These are phyloP conservation scores for Leptomonas pyrrhocoris DNA, from an alignment of 208 protist species.

Conservation along the genomic window DNA sequence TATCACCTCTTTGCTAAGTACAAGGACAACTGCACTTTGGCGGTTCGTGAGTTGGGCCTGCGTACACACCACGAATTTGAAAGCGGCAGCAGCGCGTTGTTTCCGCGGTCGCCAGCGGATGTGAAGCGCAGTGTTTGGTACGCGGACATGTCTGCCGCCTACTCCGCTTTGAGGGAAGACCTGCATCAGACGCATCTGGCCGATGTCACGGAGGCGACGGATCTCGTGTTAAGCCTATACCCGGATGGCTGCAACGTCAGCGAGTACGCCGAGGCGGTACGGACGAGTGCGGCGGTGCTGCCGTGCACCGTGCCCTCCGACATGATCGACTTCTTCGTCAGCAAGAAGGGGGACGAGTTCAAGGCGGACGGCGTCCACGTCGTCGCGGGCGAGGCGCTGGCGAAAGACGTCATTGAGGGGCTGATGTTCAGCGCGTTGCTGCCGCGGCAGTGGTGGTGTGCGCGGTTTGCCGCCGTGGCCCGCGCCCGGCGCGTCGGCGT, in stretches of 20 bases:
- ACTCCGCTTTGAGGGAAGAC: slow-evolving; percentile 28
- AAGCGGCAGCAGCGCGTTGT: not conserved
- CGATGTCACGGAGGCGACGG: slow-evolving; percentile 49
- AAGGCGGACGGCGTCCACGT: slow-evolving; percentile 15
- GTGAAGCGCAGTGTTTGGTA: slow-evolving; percentile 58
- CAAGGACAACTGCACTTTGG: slow-evolving; percentile 10
- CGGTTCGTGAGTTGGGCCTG: slow-evolving; percentile 57
- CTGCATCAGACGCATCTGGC: slow-evolving; percentile 27
- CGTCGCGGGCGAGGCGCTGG: slow-evolving; percentile 52
- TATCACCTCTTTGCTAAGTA: slow-evolving; percentile 67
- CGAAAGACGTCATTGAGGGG: slow-evolving; percentile 40
- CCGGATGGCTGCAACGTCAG: slow-evolving; percentile 64
- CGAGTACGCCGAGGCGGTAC: slow-evolving; percentile 68
- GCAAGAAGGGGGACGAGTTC: slow-evolving; percentile 38
- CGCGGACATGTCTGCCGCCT: slow-evolving; percentile 46
- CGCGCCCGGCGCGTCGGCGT: slow-evolving; percentile 44
- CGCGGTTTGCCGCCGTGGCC: not conserved
- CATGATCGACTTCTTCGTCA: slow-evolving; percentile 35
- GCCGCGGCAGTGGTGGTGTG: slow-evolving; percentile 69
- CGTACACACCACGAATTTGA: slow-evolving; percentile 38
- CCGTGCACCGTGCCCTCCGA: slow-evolving; percentile 52
- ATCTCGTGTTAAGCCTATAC: slow-evolving; percentile 69
- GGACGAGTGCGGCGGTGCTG: slow-evolving; percentile 74
- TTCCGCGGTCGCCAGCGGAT: slow-evolving; percentile 8
- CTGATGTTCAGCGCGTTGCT: slow-evolving; percentile 57